phyloP scores from a whole-genome alignment of 129 eudicot species.

The Deinandra increscens region DNA sequence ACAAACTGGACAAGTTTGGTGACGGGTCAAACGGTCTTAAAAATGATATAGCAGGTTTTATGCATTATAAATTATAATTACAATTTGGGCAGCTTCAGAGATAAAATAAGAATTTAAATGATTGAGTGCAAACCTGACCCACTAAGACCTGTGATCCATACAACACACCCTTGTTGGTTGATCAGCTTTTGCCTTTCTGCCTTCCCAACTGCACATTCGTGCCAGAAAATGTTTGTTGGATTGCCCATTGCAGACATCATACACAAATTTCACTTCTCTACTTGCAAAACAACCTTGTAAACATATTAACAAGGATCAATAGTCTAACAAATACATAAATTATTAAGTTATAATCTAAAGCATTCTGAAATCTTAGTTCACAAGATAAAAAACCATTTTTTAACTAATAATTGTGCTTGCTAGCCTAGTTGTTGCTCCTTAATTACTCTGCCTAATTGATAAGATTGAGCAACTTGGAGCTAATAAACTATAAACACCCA shows the following conservation, averaged over 20 bases:
- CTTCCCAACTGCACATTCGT: constrained; percentile 74
- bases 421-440: too few species aligned
- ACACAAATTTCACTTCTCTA: constrained; percentile 24
- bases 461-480: neutral
- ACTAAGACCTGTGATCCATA: constrained; percentile 97
- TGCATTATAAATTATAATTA: neutral
- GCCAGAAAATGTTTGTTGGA: constrained; percentile 85
- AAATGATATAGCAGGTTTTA: neutral
- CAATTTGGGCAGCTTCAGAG: neutral
- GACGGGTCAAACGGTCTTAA: neutral
- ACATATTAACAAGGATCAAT: constrained; percentile 1
- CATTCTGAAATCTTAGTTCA: neutral
- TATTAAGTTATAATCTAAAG: neutral
- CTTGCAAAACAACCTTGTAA: constrained; percentile 21
- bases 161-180: constrained; percentile 90
- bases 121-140: constrained; percentile 69
- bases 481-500: constrained; percentile 3
- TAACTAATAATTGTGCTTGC: neutral
- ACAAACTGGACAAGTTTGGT: neutral
- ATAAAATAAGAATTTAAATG: neutral
- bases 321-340: constrained; percentile 1
- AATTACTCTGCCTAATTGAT: neutral
- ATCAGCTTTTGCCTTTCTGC: constrained; percentile 81
- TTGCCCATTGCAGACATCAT: constrained; percentile 69
- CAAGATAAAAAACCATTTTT: neutral